Percentiles rank a stretch among this genome's conserved stretches.
phyloP scores from a whole-genome alignment of 2,329 filamentous ascomycete species.

The Aureobasidium subglaciale region DNA sequence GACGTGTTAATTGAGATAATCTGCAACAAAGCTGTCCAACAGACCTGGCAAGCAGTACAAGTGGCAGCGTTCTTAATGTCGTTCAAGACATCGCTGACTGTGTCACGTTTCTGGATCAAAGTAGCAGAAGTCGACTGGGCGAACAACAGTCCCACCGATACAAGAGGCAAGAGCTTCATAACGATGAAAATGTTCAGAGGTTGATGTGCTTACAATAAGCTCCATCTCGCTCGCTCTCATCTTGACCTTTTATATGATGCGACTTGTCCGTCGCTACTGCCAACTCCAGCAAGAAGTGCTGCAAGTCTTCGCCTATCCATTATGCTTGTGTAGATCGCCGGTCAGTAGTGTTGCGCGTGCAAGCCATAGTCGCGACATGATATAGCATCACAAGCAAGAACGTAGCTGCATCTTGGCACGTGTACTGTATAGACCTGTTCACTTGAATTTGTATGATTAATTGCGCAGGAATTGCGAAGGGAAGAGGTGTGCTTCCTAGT shows the following conservation, averaged over 20 bases:
- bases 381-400: background rate
- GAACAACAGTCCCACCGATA: background rate
- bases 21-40: constrained; percentile 18
- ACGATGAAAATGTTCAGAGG: background rate
- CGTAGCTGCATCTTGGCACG: background rate
- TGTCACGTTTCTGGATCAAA: constrained; percentile 5
- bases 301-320: background rate
- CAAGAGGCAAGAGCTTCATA: constrained; percentile 7
- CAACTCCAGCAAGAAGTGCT: background rate
- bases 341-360: constrained; percentile 4
- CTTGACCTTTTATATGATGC: background rate
- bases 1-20: constrained; percentile 19
- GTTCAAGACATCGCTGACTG: constrained; percentile 2
- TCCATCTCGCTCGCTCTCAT: background rate
- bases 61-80: constrained; percentile 11
- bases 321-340: constrained; percentile 1
- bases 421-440: background rate
- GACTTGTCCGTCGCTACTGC: background rate
- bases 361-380: background rate
- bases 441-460: constrained; percentile 2
- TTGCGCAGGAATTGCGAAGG: background rate
- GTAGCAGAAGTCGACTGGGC: background rate
- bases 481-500: background rate
- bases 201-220: background rate
- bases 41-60: constrained; percentile 28